These are phyloP conservation scores for Fermentozyma sake DNA, from an alignment of 1,139 yeast genomes.

Conservation along the genomic window DNA sequence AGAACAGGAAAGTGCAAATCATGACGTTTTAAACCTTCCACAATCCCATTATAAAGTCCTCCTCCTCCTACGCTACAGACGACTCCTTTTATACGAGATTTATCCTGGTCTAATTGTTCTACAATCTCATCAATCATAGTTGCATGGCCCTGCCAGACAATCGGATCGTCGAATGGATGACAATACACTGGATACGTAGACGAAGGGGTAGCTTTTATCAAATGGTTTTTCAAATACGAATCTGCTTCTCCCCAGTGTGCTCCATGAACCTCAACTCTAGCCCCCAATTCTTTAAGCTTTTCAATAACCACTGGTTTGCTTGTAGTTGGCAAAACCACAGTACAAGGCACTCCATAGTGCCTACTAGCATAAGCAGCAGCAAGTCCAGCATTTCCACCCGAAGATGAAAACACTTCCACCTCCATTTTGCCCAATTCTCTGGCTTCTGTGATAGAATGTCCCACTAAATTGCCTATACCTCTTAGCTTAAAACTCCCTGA, in stretches of 20 bases:
- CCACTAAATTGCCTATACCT: constrained; percentile 35
- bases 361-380: constrained; percentile 39
- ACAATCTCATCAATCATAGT: constrained; percentile 30
- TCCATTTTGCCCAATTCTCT: constrained; percentile 9
- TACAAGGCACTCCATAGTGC: constrained; percentile 25
- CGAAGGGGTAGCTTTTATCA: constrained; percentile 14
- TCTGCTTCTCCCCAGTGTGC: constrained; percentile 37
- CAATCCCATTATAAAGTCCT: constrained; percentile 37
- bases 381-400: constrained; percentile 46
- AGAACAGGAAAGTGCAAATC: constrained; percentile 20
- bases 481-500: constrained; percentile 39
- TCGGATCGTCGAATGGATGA: constrained; percentile 38
- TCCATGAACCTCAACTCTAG: constrained; percentile 30
- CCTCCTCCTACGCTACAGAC: constrained; percentile 45
- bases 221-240: constrained; percentile 18
- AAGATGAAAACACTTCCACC: constrained; percentile 34
- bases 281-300: constrained; percentile 22
- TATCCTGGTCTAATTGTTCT: constrained; percentile 16
- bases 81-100: constrained; percentile 24
- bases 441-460: constrained; percentile 17
- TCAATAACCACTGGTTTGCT: constrained; percentile 24
- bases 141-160: constrained; percentile 40
- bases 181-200: constrained; percentile 27
- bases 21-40: constrained; percentile 24
- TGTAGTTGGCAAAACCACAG: constrained; percentile 34